Evolutionary conservation across 371 early-diverging fungal genomes (phyloP).

Genomic region (Saksenaea vasiformis): DNA sequence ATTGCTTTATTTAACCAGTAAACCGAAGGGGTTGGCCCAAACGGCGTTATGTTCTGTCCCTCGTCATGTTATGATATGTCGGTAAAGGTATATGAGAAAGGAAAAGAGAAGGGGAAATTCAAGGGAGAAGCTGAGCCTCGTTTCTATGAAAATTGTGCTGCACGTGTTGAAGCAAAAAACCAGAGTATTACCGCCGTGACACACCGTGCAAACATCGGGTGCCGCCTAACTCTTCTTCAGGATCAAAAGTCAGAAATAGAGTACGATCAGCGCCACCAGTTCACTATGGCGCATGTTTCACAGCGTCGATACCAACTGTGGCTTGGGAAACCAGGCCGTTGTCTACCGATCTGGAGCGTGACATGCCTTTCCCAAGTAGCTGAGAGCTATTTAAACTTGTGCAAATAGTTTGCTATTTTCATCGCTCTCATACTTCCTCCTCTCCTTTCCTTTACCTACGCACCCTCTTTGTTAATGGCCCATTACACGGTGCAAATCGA

Average conservation of each 20-base stretch:
- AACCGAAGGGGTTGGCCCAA: not conserved
- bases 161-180: not conserved
- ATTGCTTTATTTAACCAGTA: not conserved
- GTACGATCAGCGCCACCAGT: not conserved
- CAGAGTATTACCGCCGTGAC: not conserved
- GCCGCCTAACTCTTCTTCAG: not conserved
- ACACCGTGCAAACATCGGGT: not conserved
- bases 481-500: conserved; percentile 7
- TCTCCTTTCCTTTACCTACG: not conserved
- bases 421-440: not conserved
- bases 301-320: not conserved
- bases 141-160: not conserved
- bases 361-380: not conserved
- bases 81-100: not conserved
- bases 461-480: not conserved
- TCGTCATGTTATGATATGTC: not conserved
- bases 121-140: not conserved
- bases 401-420: not conserved
- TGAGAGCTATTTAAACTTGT: not conserved
- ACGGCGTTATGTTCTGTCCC: not conserved
- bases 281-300: conserved; percentile 3
- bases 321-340: not conserved
- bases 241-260: not conserved
- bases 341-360: not conserved
- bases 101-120: not conserved